Conservation (phyloP, 2,329 filamentous ascomycete species). For the Diplocarpon rosae region DNA sequence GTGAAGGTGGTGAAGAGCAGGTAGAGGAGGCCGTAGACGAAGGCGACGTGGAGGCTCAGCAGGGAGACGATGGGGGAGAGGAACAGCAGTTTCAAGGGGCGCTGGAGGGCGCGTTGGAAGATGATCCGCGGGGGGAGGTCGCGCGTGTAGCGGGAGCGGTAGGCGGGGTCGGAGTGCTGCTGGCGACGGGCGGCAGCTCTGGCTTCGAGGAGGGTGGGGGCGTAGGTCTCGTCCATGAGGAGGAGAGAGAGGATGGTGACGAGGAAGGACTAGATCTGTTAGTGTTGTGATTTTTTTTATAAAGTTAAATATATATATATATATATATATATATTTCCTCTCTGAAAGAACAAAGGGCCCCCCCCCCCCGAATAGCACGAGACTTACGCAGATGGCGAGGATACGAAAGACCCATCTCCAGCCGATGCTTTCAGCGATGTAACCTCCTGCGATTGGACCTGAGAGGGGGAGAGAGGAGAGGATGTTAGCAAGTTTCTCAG, state of each 20-base stretch:
- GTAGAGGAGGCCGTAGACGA: slow-evolving; percentile 43
- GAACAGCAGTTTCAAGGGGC: slow-evolving; percentile 36
- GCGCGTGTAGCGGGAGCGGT: slow-evolving; percentile 28
- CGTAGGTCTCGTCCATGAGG: slow-evolving; percentile 34
- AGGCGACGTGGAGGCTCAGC: slow-evolving; percentile 38
- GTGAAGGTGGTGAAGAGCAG: slow-evolving; percentile 41
- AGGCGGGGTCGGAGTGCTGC: slow-evolving; percentile 27
- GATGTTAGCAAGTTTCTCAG: slow-evolving; percentile 30
- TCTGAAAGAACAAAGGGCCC: too few species aligned
- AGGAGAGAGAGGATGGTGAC: slow-evolving; percentile 18
- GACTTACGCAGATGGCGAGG: slow-evolving; percentile 33
- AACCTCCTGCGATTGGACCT: slow-evolving; percentile 22
- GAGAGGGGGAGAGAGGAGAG: slow-evolving; percentile 19
- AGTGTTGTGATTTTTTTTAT: too few species aligned
- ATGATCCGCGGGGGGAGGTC: slow-evolving; percentile 23
- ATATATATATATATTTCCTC: too few species aligned
- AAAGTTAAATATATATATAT: too few species aligned
- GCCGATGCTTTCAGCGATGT: slow-evolving; percentile 40
- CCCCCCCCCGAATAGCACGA: too few species aligned
- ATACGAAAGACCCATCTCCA: slow-evolving; percentile 32
- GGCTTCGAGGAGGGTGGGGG: slow-evolving; percentile 31
- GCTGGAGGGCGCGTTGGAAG: slow-evolving; percentile 32
- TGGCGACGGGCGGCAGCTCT: slow-evolving; percentile 37
- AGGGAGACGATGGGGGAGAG: slow-evolving; percentile 29
- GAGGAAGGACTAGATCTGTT: slow-evolving; percentile 23